Percentiles rank a stretch among this genome's conserved stretches.
Evolutionary conservation across 192 early-diverging fungal species (phyloP).

Genomic region (Coemansia sp.): DNA sequence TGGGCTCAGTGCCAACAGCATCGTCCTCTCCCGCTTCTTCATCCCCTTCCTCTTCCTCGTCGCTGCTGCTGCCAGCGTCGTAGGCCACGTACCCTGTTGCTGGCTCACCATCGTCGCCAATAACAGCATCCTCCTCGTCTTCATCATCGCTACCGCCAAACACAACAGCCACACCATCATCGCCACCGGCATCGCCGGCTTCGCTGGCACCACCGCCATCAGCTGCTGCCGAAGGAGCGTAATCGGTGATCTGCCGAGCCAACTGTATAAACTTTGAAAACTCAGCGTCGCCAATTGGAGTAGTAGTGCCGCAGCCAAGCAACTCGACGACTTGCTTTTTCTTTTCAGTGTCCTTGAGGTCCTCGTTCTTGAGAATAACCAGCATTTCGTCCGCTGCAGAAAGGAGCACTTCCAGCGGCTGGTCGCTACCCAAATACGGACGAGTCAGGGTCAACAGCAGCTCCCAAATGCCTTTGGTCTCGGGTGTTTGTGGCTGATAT

Average conservation of each 20-base stretch:
- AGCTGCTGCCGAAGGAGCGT: conserved; percentile 59
- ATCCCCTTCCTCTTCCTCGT: conserved; percentile 8
- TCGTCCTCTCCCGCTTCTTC: conserved; percentile 1
- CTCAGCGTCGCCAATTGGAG: conserved; percentile 69
- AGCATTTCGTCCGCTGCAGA: conserved; percentile 89
- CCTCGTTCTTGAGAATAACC: conserved; percentile 81
- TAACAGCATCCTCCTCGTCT: conserved; percentile 65
- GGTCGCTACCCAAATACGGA: conserved; percentile 79
- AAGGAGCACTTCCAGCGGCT: conserved; percentile 87
- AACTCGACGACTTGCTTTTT: conserved; percentile 82
- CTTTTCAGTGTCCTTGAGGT: conserved; percentile 86
- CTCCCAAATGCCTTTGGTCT: conserved; percentile 89
- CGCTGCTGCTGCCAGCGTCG: conserved; percentile 20
- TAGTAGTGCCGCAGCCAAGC: no score
- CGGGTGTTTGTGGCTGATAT: conserved; percentile 89
- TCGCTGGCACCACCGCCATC: conserved; percentile 47
- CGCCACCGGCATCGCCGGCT: conserved; percentile 67
- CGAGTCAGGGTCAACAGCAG: conserved; percentile 85
- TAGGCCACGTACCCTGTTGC: conserved; percentile 54
- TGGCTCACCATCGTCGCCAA: conserved; percentile 61
- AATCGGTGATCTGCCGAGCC: conserved; percentile 96
- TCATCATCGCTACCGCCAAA: conserved; percentile 95
- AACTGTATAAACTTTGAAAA: conserved; percentile 92
- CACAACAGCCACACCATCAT: conserved; percentile 92
- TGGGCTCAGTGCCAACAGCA: background rate